Evolutionary conservation across 768 basidiomycete species (phyloP).

Genomic region (Trametes cubensis): DNA sequence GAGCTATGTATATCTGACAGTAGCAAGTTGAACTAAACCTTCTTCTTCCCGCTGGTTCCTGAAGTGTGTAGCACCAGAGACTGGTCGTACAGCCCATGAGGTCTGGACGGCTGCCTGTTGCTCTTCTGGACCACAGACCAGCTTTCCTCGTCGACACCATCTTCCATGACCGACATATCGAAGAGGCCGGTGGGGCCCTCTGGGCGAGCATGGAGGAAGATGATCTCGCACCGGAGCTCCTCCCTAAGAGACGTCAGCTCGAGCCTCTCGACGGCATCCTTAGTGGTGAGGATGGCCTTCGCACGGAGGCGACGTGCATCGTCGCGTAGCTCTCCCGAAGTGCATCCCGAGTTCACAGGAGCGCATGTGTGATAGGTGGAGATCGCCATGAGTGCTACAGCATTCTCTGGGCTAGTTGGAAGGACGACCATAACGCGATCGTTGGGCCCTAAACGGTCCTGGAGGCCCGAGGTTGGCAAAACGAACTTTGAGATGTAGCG

Average conservation of each 20-base stretch:
- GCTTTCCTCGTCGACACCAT: slow-evolving; percentile 18
- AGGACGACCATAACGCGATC: slow-evolving; percentile 50
- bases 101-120: slow-evolving; percentile 31
- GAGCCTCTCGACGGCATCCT: slow-evolving; percentile 43
- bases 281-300: slow-evolving; percentile 46
- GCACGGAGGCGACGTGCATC: slow-evolving; percentile 44
- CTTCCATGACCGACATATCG: slow-evolving; percentile 38
- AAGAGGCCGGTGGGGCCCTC: slow-evolving; percentile 45
- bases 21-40: slow-evolving; percentile 8
- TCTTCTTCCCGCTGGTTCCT: slow-evolving; percentile 62
- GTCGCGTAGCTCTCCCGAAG: slow-evolving; percentile 45
- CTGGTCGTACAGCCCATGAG: slow-evolving; percentile 47
- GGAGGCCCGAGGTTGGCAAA: slow-evolving; percentile 39
- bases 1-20: background rate
- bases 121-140: slow-evolving; percentile 17
- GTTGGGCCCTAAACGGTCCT: slow-evolving; percentile 41
- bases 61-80: slow-evolving; percentile 62
- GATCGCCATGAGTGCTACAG: slow-evolving; percentile 48
- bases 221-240: slow-evolving; percentile 43
- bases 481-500: slow-evolving; percentile 43
- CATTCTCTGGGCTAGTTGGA: slow-evolving; percentile 50
- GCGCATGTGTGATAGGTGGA: slow-evolving; percentile 49
- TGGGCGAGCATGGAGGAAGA: slow-evolving; percentile 39
- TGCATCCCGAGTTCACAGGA: slow-evolving; percentile 51
- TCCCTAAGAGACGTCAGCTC: slow-evolving; percentile 37